Evolutionary conservation across 495 filamentous ascomycete species (phyloP), one percentile per base, ranked within the genome.

Genomic region (Diplogelasinospora grovesii): DNA sequence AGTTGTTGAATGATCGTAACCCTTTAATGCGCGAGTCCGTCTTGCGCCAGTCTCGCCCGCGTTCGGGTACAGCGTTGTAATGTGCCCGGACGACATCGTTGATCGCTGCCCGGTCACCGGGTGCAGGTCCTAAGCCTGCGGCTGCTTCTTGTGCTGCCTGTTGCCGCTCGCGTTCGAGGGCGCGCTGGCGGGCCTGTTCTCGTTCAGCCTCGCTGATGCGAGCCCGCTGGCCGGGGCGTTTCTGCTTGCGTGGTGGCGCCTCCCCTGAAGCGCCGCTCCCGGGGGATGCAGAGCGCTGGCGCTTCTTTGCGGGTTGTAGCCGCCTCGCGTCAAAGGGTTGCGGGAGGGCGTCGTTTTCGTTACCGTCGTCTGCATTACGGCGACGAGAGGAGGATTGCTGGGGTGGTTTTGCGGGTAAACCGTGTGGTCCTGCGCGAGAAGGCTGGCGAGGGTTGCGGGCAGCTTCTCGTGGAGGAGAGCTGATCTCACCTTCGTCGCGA

Each of bases 1-100:
- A 98, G 58, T 98, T 98, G 65, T 98, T 98, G 69, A 93, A 95
- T 50, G 81, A 85, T 14, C 92, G 79, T 36, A 98, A 68, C 0
- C 92, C 92, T 63, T 92, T 95, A 70, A 98, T 98, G 41, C 82
- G 80, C 56, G 82, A 88, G 52, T 89, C 86, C 2, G 86, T 95
- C 59, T 85, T 87, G 19, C 92, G 80, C 92, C 92, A 98, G 45
- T 95, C 86, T 13, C 88, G 79, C 9, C 92, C 92, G 7, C 94
- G 78, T 61, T 90, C 80, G 1, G 87, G 87, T 1, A 96, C 89
- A n/a, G 85, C 78, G 52, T 98, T 98, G 73, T 98, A 98, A 62
- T 96, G 89, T 34, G 90, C 82, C 8, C 79, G 74, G 11, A 96
- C 93, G 1, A 90, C 79, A 50, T 98, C 88, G 42, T 89, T 77